Percentiles rank a stretch among this genome's conserved stretches.
Conservation (phyloP, 257 asterid species). For the Nicotiana sylvestris region DNA sequence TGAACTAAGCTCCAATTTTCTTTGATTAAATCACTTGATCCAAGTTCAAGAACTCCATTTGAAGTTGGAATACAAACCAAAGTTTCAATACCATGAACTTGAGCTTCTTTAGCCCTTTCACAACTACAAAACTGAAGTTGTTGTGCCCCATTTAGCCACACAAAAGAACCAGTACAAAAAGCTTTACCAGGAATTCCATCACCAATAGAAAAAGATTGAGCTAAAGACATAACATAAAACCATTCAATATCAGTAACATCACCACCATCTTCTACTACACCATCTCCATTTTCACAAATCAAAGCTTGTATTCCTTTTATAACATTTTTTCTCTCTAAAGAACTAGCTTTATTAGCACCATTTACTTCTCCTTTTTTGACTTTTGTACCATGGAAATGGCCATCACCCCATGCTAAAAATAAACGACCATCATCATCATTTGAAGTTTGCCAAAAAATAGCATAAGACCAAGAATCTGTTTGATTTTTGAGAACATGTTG, state of each 20-base stretch:
- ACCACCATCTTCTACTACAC: slow-evolving; percentile 14
- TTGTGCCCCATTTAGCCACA: slow-evolving; percentile 64
- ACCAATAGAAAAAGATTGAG: slow-evolving; percentile 39
- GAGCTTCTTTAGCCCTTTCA: slow-evolving; percentile 65
- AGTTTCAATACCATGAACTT: slow-evolving; percentile 62
- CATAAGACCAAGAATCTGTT: slow-evolving; percentile 49
- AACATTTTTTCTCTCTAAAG: slow-evolving; percentile 46
- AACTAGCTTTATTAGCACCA: not conserved
- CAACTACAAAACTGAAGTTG: slow-evolving; percentile 55
- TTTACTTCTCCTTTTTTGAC: not conserved
- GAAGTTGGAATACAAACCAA: slow-evolving; percentile 57
- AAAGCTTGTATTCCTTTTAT: slow-evolving; percentile 61
- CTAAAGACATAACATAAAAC: slow-evolving; percentile 76
- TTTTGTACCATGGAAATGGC: slow-evolving; percentile 56
- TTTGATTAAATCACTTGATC: slow-evolving; percentile 39
- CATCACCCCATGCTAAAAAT: slow-evolving; percentile 53
- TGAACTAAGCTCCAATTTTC: slow-evolving; percentile 54
- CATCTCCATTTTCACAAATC: slow-evolving; percentile 27
- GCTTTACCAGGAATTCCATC: slow-evolving; percentile 61
- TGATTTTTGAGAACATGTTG: slow-evolving; percentile 44
- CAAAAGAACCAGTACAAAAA: slow-evolving; percentile 42
- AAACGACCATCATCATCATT: slow-evolving; percentile 35
- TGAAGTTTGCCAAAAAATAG: slow-evolving; percentile 48
- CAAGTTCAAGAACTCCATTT: slow-evolving; percentile 60
- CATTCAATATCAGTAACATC: slow-evolving; percentile 54